Conservation (phyloP, 169 alveolate genomes). For the Cryptosporidium baileyi region DNA sequence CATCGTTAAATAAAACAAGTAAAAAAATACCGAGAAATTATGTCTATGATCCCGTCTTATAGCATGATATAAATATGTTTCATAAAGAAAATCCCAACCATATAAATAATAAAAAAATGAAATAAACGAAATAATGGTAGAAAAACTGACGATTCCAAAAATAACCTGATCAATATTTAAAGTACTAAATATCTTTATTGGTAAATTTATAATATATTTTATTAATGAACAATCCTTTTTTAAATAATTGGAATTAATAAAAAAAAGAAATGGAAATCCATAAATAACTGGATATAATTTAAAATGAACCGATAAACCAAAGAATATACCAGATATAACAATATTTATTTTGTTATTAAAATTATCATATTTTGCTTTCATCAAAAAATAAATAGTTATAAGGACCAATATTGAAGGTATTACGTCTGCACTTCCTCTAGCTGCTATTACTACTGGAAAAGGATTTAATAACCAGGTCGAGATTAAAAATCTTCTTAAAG, state of each 20-base stretch:
- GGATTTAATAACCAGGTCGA: constrained; percentile 93
- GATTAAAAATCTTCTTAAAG: constrained; percentile 66
- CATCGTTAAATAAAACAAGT: constrained; percentile 88
- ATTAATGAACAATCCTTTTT: constrained; percentile 59
- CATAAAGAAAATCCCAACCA: constrained; percentile 91
- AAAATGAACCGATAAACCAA: constrained; percentile 94
- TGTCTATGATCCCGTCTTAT: constrained; percentile 96
- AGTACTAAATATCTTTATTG: constrained; percentile 62
- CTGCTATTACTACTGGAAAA: constrained; percentile 87
- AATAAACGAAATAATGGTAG: constrained; percentile 77
- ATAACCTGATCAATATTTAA: constrained; percentile 74
- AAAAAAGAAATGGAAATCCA: constrained; percentile 87
- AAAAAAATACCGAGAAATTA: constrained; percentile 95
- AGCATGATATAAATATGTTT: constrained; percentile 94
- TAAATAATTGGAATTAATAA: constrained; percentile 71
- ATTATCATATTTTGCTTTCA: constrained; percentile 73
- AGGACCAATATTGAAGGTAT: constrained; percentile 79
- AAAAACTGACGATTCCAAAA: constrained; percentile 81
- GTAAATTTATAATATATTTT: constrained; percentile 55
- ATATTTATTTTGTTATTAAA: constrained; percentile 71
- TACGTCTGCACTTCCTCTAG: constrained; percentile 94
- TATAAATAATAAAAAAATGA: constrained; percentile 83
- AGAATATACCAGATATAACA: constrained; percentile 84
- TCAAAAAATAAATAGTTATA: constrained; percentile 75
- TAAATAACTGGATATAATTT: constrained; percentile 95